These are phyloP conservation scores for Scortechinia acanthostroma DNA, from an alignment of 2,329 filamentous ascomycete species.

Conservation along the genomic window DNA sequence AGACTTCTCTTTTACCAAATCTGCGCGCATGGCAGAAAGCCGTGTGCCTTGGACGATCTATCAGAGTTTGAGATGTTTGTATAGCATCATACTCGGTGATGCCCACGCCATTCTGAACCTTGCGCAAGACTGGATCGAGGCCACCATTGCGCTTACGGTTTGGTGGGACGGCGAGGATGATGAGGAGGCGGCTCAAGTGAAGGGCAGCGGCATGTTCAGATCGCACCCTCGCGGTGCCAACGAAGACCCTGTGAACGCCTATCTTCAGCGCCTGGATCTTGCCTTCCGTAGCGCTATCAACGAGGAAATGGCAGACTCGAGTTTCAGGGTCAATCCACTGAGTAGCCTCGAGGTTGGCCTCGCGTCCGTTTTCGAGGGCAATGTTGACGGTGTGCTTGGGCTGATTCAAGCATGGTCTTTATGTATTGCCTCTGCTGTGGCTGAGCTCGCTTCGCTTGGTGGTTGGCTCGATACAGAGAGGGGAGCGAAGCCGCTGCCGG, in stretches of 20 bases:
- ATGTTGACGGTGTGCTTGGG: slow-evolving; percentile 42
- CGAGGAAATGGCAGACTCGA: slow-evolving; percentile 30
- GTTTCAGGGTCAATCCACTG: slow-evolving; percentile 44
- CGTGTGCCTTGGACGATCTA: slow-evolving; percentile 54
- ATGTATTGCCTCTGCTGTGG: slow-evolving; percentile 41
- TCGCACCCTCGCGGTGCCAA: not conserved
- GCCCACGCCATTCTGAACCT: slow-evolving; percentile 43
- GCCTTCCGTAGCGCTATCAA: not conserved
- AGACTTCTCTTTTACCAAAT: slow-evolving; percentile 38
- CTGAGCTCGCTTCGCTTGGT: slow-evolving; percentile 45
- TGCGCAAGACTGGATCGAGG: slow-evolving; percentile 58
- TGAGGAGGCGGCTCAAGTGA: no score
- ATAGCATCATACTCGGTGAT: slow-evolving; percentile 48
- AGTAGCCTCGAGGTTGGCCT: slow-evolving; percentile 48
- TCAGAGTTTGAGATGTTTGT: slow-evolving; percentile 45
- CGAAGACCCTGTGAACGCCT: not conserved
- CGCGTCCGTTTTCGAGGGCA: slow-evolving; percentile 49
- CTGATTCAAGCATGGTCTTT: slow-evolving; percentile 48
- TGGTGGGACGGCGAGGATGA: slow-evolving; percentile 61
- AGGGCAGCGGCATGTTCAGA: not conserved
- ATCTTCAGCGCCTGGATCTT: not conserved
- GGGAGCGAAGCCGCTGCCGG: slow-evolving; percentile 30
- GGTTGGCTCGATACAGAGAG: slow-evolving; percentile 42
- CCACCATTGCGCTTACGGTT: slow-evolving; percentile 44
- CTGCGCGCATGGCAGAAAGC: slow-evolving; percentile 47